These are phyloP conservation scores for Claviceps paspali DNA, from an alignment of 2,329 filamentous ascomycete species.

Conservation along the genomic window DNA sequence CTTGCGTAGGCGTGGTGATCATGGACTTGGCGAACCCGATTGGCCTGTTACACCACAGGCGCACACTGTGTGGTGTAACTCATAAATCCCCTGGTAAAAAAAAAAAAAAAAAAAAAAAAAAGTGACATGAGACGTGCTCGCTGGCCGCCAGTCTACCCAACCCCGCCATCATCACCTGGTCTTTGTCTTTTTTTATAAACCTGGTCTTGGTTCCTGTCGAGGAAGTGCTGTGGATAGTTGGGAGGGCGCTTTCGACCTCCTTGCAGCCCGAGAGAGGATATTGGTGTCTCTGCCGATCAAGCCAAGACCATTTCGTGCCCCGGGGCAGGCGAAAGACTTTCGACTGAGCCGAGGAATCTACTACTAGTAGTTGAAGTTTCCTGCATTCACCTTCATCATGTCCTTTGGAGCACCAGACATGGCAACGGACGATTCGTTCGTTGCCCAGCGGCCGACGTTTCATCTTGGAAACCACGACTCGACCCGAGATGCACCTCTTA, in stretches of 20 bases:
- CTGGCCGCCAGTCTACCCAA: constrained; percentile 1
- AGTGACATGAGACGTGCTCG: constrained; percentile 1
- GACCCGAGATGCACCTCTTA: constrained; percentile 41
- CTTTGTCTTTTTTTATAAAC: too few species aligned
- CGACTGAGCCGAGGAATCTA: neutral
- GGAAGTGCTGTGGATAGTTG: neutral
- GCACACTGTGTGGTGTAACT: constrained; percentile 6
- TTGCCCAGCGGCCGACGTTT: constrained; percentile 30
- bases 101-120: constrained; percentile 2
- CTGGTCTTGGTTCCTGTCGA: too few species aligned
- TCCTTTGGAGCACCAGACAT: constrained; percentile 10
- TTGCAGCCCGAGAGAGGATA: neutral
- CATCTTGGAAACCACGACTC: constrained; percentile 65
- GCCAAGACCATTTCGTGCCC: neutral
- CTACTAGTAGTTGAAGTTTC: neutral
- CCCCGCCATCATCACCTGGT: neutral
- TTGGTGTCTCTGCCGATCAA: neutral
- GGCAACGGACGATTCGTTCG: constrained; percentile 13
- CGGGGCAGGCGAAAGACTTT: neutral
- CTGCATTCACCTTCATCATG: constrained; percentile 8
- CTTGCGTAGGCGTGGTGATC: too few species aligned
- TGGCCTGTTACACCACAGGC: neutral
- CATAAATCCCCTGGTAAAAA: neutral
- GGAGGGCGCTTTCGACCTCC: neutral
- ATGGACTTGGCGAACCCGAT: too few species aligned